Evolutionary conservation across 2,329 filamentous ascomycete genomes (phyloP), one percentile per base, ranked within the genome.

Genomic region (Pseudogymnoascus sp.): DNA sequence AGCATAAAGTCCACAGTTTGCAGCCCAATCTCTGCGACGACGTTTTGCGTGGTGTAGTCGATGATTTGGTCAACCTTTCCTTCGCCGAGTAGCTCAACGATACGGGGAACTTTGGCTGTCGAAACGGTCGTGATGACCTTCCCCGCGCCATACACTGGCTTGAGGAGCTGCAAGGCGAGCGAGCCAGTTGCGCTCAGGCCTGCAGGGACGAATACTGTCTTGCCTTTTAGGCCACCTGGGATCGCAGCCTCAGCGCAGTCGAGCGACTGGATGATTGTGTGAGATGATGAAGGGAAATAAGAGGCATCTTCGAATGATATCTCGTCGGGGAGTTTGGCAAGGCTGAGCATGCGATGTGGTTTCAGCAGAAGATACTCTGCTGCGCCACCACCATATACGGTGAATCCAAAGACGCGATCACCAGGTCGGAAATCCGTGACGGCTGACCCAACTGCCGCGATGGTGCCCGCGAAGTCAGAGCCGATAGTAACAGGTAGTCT

Each of bases 51-150:
- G 26, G 69, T 74, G 63, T 77, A 77, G 66, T 76, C 75, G 24
- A 77, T 71, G 24, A 75, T 63, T 31, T 76, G 64, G 66, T 78
- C 77, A 0, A 76, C 73, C 0, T 72, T 70, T 0, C 69, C 71
- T 26, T 75, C 68, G 1, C 76, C 76, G 7, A 79, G 66, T 5
- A 76, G 65, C 60, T 75, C 72, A 3, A 67, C 61, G 1, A 77
- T 66, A 60, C 68, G 72, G 0, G 71, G 59, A 0, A 79, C 66
- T 64, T 79, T 79, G 11, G 71, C 63, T 1, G 76, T 76, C 1
- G 76, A 78, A 1, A 79, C 71, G 0, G 77, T 78, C 0, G 76
- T 78, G 39, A 79, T 76, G 29, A 79, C 75, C 59, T 75, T 77
- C 15, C 71, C 72, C 1, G 75, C 77, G 0, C 71, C 68, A 63